Base-by-base conservation (phyloP, 2,329 filamentous ascomycete species). In the Aureobasidium sp. region DNA sequence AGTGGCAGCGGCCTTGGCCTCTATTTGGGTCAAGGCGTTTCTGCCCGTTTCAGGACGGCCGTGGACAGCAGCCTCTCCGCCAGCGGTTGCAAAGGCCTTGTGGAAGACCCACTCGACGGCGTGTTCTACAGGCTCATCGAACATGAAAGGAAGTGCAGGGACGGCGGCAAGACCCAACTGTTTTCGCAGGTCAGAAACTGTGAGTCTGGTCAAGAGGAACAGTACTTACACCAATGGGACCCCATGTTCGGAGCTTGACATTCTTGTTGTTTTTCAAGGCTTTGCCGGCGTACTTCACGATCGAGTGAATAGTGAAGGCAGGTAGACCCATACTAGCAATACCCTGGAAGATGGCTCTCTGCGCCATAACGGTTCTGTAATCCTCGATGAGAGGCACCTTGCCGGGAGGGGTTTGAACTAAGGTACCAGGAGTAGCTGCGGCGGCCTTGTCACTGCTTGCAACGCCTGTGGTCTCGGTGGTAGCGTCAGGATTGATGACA, bases 261-360 rank as follows among this genome's bases (percentile, higher is more conserved):
- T 89, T 96, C 80, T 94, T 93, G 24, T 81, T 80, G 68, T 89
- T 81, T 78, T 93, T 96, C 79, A 99, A 74, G n/a, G 91, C 91
- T 43, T 81, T 81, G 0, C 94, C 92, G 0, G 90, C 92, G 72
- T 99, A 97, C 64, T 86, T 84, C 57, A 99, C 94, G 6, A 97
- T 88, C 65, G 87, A 92, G 75, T 97, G 93, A 63, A 97, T 96
- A 0, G 92, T 96, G 65, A 97, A 90, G 0, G 92, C 93, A 0
- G 93, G 94, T 67, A 97, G 75, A 1, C 90, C 94, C 94, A 99
- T 99, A 70, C 86, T 90, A 0, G 94, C 94, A 52, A 99, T 65
- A 66, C 85, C 86, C 77, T 99, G 94, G 77, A 99, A 99, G 26
- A 97, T 82, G 1, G 86, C 92, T 66, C 94, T 81, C 78, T 99